Evolutionary conservation across 768 basidiomycete genomes (phyloP).

Genomic region (Xerocomus spinulosus): DNA sequence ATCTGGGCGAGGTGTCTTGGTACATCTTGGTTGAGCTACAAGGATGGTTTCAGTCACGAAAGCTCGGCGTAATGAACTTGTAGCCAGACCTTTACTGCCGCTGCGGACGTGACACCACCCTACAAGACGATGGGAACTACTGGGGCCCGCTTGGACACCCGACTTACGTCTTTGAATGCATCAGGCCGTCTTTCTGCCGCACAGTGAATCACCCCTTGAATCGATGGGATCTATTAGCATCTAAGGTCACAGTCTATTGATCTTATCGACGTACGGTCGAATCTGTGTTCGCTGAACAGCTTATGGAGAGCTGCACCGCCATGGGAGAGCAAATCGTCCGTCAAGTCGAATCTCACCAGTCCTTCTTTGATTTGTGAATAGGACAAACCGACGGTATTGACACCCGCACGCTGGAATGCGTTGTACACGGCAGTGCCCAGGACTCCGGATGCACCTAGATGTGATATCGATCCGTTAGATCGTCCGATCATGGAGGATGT

Average conservation of each 20-base stretch:
- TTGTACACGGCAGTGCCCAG: slow-evolving; percentile 75
- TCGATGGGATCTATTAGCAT: slow-evolving; percentile 2
- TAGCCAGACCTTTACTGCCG: slow-evolving; percentile 51
- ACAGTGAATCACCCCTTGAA: slow-evolving; percentile 84
- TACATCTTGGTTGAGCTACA: slow-evolving; percentile 75
- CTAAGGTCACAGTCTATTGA: not conserved
- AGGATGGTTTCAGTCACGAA: not conserved
- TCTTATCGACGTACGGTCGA: slow-evolving; percentile 54
- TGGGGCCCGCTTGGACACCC: too few relatives aligned
- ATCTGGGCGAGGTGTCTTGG: slow-evolving; percentile 69
- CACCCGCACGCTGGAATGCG: slow-evolving; percentile 49
- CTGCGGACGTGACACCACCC: slow-evolving; percentile 64
- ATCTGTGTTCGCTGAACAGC: slow-evolving; percentile 54
- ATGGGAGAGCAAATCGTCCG: slow-evolving; percentile 36
- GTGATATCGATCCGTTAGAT: slow-evolving; percentile 10
- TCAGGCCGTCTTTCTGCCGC: slow-evolving; percentile 93
- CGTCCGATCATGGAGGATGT: not conserved
- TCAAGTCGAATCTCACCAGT: slow-evolving; percentile 62
- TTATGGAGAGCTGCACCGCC: slow-evolving; percentile 42
- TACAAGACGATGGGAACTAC: too few relatives aligned
- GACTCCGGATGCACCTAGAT: slow-evolving; percentile 83
- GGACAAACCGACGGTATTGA: slow-evolving; percentile 64
- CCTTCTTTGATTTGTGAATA: slow-evolving; percentile 58
- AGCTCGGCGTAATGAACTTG: not conserved
- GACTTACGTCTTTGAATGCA: slow-evolving; percentile 78